Percentiles rank a stretch among this genome's conserved stretches.
phyloP scores from a whole-genome alignment of 495 filamentous ascomycete species.

The Hypoxylon intermedium region DNA sequence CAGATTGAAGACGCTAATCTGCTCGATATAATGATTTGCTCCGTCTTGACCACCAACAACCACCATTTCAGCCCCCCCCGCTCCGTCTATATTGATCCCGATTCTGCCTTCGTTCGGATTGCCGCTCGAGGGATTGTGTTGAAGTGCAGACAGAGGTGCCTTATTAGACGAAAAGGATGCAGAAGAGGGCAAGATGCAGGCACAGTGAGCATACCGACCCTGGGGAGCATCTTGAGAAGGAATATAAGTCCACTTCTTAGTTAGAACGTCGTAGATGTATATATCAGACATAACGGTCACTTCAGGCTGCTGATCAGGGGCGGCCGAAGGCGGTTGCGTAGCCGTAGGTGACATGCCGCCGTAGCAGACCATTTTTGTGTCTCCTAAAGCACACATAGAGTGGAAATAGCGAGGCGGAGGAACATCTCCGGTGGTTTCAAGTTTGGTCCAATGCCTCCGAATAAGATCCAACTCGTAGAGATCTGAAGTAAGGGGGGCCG shows the following conservation, averaged over 20 bases:
- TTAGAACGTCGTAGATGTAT: conserved; percentile 90
- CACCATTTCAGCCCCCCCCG: conserved; percentile 95
- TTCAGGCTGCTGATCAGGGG: conserved; percentile 78
- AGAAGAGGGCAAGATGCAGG: conserved; percentile 87
- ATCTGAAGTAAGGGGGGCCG: conserved; percentile 80
- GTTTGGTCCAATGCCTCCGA: conserved; percentile 86
- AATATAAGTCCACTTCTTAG: conserved; percentile 84
- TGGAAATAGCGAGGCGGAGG: conserved; percentile 96
- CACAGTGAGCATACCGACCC: conserved; percentile 96
- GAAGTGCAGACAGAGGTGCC: conserved; percentile 82
- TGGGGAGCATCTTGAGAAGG: conserved; percentile 82
- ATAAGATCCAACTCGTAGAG: conserved; percentile 94
- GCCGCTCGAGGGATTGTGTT: conserved; percentile 81
- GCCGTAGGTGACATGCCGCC: conserved; percentile 93
- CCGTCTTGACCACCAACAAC: conserved; percentile 96
- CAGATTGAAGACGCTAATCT: conserved; percentile 97
- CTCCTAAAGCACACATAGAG: conserved; percentile 89
- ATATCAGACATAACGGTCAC: conserved; percentile 98
- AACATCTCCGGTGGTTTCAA: conserved; percentile 83
- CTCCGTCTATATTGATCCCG: conserved; percentile 86
- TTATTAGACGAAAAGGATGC: conserved; percentile 82
- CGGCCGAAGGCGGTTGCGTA: conserved; percentile 52
- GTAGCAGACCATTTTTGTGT: conserved; percentile 96
- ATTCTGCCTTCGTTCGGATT: conserved; percentile 85
- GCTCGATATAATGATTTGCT: conserved; percentile 97